These are phyloP conservation scores for Anacardium occidentale DNA, from an alignment of 345 rosid species.

Conservation along the genomic window DNA sequence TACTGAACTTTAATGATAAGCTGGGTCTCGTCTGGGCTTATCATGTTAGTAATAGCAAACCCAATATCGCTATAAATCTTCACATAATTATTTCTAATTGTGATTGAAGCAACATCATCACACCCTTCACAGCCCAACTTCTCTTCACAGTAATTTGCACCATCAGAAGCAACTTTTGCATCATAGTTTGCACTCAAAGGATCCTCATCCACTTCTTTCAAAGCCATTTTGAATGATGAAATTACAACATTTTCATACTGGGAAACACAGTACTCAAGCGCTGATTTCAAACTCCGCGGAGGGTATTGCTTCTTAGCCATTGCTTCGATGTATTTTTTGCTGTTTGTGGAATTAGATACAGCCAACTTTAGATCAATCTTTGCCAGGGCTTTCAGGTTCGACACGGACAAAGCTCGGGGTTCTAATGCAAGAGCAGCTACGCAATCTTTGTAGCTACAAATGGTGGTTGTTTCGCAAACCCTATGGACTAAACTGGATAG, in stretches of 20 bases:
- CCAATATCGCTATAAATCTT: constrained; percentile 8
- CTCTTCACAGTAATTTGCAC: constrained; percentile 2
- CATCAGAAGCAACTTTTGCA: constrained; percentile 18
- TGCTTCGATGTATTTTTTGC: background rate
- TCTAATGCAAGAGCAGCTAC: background rate
- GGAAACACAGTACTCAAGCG: background rate
- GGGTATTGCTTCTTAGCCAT: background rate
- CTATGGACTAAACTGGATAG: background rate
- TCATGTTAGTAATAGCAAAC: background rate
- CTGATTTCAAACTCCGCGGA: background rate
- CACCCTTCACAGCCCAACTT: background rate
- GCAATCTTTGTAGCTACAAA: background rate
- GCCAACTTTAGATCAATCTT: background rate
- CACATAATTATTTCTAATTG: background rate
- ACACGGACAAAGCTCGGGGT: background rate
- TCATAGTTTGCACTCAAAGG: constrained; percentile 15
- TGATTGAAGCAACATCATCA: background rate
- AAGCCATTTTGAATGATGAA: too few relatives aligned
- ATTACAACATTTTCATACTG: background rate
- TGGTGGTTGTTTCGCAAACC: background rate
- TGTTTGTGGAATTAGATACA: background rate
- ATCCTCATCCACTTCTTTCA: constrained; percentile 18
- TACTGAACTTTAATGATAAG: too few relatives aligned
- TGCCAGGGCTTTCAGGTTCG: background rate
- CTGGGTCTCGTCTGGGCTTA: background rate